These are phyloP conservation scores for Yamadazyma siamensis DNA, from an alignment of 1,139 yeast species.

Conservation along the genomic window DNA sequence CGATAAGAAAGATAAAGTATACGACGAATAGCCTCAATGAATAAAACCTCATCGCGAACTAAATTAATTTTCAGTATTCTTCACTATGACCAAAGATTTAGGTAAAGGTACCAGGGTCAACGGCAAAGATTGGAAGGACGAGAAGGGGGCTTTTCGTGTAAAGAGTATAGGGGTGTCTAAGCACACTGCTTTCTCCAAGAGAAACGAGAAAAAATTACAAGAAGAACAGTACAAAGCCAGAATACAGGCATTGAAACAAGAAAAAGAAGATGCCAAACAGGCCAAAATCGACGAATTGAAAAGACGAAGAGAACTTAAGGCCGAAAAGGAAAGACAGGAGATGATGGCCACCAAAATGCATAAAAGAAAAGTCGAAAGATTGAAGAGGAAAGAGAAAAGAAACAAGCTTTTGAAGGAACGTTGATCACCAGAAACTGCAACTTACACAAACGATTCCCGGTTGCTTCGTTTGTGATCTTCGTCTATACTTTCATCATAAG, in stretches of 20 bases:
- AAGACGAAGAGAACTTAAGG: conserved; percentile 66
- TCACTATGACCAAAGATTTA: conserved; percentile 19
- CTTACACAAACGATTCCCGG: no score
- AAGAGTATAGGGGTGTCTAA: conserved; percentile 27
- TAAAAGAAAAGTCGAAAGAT: conserved; percentile 72
- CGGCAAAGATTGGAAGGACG: conserved; percentile 58
- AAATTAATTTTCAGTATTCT: not conserved
- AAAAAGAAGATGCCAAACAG: conserved; percentile 53
- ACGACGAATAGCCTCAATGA: conserved; percentile 16
- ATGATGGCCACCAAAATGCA: conserved; percentile 71
- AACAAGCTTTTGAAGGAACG: conserved; percentile 74
- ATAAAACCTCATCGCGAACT: conserved; percentile 6
- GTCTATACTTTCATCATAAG: no score
- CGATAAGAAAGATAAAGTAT: conserved; percentile 34
- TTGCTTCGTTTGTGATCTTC: no score
- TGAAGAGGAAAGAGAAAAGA: conserved; percentile 79
- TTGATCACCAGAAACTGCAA: no score
- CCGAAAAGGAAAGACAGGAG: conserved; percentile 72
- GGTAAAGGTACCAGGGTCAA: conserved; percentile 47
- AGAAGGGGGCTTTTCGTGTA: conserved; percentile 49
- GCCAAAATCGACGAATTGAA: conserved; percentile 52
- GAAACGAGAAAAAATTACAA: conserved; percentile 36
- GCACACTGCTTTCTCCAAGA: conserved; percentile 21
- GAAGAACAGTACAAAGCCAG: conserved; percentile 49
- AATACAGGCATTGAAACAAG: conserved; percentile 57